Percentiles rank a stretch among this genome's conserved stretches.
phyloP scores from a whole-genome alignment of 164 flowering plant genomes.

The Tetracentron sinense region DNA sequence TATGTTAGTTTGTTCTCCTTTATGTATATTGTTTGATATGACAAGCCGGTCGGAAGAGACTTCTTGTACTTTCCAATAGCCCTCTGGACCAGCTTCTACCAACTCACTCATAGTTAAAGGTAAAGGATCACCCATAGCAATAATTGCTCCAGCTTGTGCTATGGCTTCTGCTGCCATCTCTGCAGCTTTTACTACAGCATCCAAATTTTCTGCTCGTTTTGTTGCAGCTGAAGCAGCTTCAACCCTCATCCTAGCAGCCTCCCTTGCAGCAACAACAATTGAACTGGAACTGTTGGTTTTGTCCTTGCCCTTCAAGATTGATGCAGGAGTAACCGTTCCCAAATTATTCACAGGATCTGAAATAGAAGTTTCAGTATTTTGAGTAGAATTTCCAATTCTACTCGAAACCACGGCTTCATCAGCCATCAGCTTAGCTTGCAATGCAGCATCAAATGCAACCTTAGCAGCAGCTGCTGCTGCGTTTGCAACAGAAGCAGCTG shows the following conservation, averaged over 20 bases:
- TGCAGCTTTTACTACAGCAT: slow-evolving; percentile 88
- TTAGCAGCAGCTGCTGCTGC: slow-evolving; percentile 98
- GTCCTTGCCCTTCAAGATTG: slow-evolving; percentile 54
- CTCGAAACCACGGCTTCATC: slow-evolving; percentile 53
- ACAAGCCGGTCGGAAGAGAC: slow-evolving; percentile 23
- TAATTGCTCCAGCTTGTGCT: slow-evolving; percentile 81
- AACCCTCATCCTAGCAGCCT: slow-evolving; percentile 71
- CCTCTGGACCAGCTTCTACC: slow-evolving; percentile 63
- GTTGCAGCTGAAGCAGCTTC: slow-evolving; percentile 92
- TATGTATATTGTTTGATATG: slow-evolving; percentile 17
- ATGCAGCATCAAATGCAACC: slow-evolving; percentile 86
- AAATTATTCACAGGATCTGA: slow-evolving; percentile 28
- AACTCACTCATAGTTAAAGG: slow-evolving; percentile 50
- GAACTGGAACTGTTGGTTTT: slow-evolving; percentile 40
- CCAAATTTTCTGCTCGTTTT: slow-evolving; percentile 84
- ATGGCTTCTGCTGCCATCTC: slow-evolving; percentile 95
- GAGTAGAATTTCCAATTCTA: slow-evolving; percentile 20
- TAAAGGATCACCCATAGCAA: slow-evolving; percentile 81
- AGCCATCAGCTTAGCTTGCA: slow-evolving; percentile 89
- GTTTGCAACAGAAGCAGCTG: slow-evolving; percentile 95
- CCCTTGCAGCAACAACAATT: slow-evolving; percentile 64
- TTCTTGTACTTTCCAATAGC: slow-evolving; percentile 51
- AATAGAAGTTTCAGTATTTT: slow-evolving; percentile 18
- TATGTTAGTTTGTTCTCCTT: slow-evolving; percentile 10
- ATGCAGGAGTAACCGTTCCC: slow-evolving; percentile 50